phyloP scores from a whole-genome alignment of 768 basidiomycete genomes.

The Nidularia sp. region DNA sequence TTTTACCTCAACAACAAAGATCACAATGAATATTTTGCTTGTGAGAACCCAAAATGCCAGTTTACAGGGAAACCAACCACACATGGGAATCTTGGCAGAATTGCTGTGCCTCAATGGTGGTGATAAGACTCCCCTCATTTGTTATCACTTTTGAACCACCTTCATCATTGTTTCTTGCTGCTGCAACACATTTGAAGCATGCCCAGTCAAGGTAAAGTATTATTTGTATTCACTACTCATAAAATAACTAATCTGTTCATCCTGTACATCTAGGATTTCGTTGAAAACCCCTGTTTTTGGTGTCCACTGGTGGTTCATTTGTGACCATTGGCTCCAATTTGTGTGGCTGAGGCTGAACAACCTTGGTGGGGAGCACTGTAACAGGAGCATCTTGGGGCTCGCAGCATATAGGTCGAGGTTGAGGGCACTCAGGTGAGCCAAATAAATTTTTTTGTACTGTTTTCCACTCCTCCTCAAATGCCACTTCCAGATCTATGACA shows the following conservation, averaged over 20 bases:
- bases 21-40: background rate
- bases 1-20: background rate
- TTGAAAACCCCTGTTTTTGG: background rate
- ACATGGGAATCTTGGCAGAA: background rate
- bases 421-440: background rate
- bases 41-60: background rate
- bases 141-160: background rate
- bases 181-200: background rate
- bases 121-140: background rate
- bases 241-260: background rate
- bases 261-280: background rate
- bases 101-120: background rate
- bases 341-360: background rate
- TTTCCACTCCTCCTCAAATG: background rate
- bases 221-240: background rate
- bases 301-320: background rate
- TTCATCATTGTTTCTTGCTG: background rate
- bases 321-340: background rate
- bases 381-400: background rate
- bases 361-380: background rate
- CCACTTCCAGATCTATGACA: background rate
- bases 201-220: background rate
- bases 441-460: background rate
- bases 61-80: background rate
- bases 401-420: background rate